A percentile compares a stretch with the other conserved stretches of the same genome.
Conservation (phyloP, 2,329 filamentous ascomycete genomes). For the Botryotinia narcissicola region DNA sequence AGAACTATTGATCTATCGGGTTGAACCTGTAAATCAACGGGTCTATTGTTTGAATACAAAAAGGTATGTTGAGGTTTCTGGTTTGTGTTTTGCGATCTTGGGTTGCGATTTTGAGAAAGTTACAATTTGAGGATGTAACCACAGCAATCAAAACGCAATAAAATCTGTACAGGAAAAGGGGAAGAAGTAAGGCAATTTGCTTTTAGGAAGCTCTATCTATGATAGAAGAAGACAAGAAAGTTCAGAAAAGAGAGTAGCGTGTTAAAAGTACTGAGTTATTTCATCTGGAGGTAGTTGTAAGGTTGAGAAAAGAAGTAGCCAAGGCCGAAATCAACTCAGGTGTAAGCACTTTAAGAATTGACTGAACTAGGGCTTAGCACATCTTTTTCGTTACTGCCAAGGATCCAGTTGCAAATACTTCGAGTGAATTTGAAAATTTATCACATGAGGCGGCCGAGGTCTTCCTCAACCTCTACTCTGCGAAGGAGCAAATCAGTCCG, state of each 20-base stretch:
- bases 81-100: neutral
- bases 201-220: slow-evolving; percentile 2
- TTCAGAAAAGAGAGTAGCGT: neutral
- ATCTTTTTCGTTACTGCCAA: neutral
- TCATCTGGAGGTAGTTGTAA: neutral
- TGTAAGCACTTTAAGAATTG: slow-evolving; percentile 2
- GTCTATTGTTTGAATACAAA: neutral
- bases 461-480: neutral
- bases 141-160: neutral
- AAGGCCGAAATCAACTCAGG: neutral
- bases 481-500: neutral
- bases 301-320: neutral
- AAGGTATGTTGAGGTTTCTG: neutral
- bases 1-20: neutral
- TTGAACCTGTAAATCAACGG: neutral
- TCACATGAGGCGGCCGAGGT: neutral
- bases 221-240: neutral
- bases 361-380: neutral
- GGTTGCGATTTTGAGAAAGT: neutral
- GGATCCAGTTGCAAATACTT: neutral
- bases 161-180: neutral
- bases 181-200: neutral
- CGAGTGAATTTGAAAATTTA: slow-evolving; percentile 4
- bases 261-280: neutral
- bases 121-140: neutral